Percentiles rank a stretch among this genome's conserved stretches.
phyloP scores from a whole-genome alignment of 228 moss, liverwort and hornwort species.

The Sphagnum magellanicum region DNA sequence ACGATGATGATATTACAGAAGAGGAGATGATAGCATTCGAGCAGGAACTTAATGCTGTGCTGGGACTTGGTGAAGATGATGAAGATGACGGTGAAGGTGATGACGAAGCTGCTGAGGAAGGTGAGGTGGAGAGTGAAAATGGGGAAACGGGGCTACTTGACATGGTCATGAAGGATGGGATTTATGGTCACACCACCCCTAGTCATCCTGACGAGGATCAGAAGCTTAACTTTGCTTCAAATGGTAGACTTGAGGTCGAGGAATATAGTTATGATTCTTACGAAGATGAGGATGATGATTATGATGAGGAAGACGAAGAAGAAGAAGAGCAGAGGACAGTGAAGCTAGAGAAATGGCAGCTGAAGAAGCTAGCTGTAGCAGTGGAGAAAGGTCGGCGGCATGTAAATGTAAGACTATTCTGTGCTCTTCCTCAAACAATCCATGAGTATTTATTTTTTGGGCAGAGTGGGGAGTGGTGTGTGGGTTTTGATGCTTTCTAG shows the following conservation, averaged over 20 bases:
- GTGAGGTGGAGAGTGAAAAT: neutral
- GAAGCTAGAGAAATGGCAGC: constrained; percentile 78
- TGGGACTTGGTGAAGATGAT: constrained; percentile 25
- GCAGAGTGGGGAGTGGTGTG: neutral
- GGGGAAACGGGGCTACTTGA: constrained; percentile 20
- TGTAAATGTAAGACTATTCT: constrained; percentile 59
- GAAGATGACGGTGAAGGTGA: constrained; percentile 7
- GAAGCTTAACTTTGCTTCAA: neutral
- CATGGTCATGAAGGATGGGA: constrained; percentile 29
- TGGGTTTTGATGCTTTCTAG: neutral
- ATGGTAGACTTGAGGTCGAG: neutral
- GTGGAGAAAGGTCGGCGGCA: constrained; percentile 72
- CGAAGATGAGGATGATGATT: neutral
- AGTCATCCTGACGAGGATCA: neutral
- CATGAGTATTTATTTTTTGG: neutral
- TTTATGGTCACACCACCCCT: constrained; percentile 15
- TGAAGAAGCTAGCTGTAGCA: constrained; percentile 70
- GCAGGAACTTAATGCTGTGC: constrained; percentile 57
- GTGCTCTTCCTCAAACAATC: neutral
- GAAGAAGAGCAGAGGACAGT: constrained; percentile 64
- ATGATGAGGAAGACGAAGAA: constrained; percentile 18
- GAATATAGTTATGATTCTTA: too few relatives aligned
- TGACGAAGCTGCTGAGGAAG: constrained; percentile 1
- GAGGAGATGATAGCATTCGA: constrained; percentile 66
- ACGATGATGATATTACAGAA: constrained; percentile 55